A percentile compares a stretch with the other conserved stretches of the same genome.
Evolutionary conservation across 208 protist species (phyloP).

Genomic region (Crithidia mellificae): DNA sequence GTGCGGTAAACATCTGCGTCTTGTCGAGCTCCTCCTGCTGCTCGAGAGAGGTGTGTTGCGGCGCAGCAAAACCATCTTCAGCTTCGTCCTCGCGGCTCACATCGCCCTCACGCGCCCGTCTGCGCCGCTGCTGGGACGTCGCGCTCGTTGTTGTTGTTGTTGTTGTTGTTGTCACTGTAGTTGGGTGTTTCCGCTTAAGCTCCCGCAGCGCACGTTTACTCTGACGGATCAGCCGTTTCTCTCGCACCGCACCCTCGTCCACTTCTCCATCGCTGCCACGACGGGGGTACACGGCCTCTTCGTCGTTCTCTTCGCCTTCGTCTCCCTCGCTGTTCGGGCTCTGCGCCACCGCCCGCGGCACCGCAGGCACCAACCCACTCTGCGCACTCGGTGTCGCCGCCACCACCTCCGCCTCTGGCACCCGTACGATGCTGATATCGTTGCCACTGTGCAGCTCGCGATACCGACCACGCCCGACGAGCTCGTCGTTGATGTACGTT

Average conservation of each 20-base stretch:
- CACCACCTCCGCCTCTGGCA: conserved; percentile 27
- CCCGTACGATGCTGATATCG: conserved; percentile 59
- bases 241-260: not conserved
- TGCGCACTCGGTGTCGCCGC: too few species aligned
- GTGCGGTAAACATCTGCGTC: conserved; percentile 25
- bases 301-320: not conserved
- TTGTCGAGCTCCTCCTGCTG: conserved; percentile 2
- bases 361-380: too few species aligned
- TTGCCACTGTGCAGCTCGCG: conserved; percentile 59
- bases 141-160: not conserved
- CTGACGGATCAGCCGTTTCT: not conserved
- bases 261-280: not conserved
- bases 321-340: not conserved
- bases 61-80: too few species aligned
- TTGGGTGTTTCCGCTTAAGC: conserved; percentile 10
- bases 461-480: conserved; percentile 45
- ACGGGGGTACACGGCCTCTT: not conserved
- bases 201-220: conserved; percentile 1
- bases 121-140: conserved; percentile 1
- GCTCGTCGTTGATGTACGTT: conserved; percentile 76
- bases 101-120: not conserved
- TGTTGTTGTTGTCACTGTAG: not conserved
- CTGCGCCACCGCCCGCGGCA: too few species aligned
- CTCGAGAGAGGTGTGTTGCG: too few species aligned
- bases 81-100: not conserved